Conservation (phyloP, 257 asterid species). For the Orobanche coerulescens region DNA sequence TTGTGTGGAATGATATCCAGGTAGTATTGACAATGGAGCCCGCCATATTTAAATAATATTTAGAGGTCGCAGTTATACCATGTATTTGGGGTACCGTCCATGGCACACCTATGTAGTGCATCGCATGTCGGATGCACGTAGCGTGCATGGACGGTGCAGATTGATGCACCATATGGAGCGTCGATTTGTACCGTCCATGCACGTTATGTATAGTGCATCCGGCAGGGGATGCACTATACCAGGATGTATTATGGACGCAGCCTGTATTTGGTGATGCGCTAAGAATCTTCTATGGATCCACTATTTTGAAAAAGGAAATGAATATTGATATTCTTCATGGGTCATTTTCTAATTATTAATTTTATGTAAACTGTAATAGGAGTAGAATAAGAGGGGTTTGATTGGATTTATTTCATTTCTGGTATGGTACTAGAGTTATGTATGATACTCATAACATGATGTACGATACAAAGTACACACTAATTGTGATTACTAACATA, state of each 20-base stretch:
- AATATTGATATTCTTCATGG: slow-evolving; percentile 13
- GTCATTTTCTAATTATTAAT: slow-evolving; percentile 11
- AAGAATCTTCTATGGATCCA: slow-evolving; percentile 24
- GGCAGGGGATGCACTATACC: no score
- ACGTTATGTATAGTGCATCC: no score
- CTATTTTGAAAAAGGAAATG: slow-evolving; percentile 17
- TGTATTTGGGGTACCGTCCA: slow-evolving; percentile 26
- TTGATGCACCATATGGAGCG: background rate
- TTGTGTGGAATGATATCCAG: slow-evolving; percentile 15
- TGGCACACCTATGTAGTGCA: no score
- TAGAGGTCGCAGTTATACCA: slow-evolving; percentile 22
- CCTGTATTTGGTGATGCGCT: no score
- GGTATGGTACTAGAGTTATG: no score
- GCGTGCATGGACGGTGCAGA: background rate
- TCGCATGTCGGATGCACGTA: no score
- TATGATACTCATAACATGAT: no score
- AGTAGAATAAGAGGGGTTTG: background rate
- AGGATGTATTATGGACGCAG: no score
- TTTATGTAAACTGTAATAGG: background rate
- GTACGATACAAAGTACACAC: no score
- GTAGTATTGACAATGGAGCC: slow-evolving; percentile 26
- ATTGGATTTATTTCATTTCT: no score
- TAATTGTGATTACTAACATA: no score
- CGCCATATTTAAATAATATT: slow-evolving; percentile 25
- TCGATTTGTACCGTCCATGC: no score